These are phyloP conservation scores for Aspergillus viridinutans DNA, from an alignment of 2,329 filamentous ascomycete genomes.

Conservation along the genomic window DNA sequence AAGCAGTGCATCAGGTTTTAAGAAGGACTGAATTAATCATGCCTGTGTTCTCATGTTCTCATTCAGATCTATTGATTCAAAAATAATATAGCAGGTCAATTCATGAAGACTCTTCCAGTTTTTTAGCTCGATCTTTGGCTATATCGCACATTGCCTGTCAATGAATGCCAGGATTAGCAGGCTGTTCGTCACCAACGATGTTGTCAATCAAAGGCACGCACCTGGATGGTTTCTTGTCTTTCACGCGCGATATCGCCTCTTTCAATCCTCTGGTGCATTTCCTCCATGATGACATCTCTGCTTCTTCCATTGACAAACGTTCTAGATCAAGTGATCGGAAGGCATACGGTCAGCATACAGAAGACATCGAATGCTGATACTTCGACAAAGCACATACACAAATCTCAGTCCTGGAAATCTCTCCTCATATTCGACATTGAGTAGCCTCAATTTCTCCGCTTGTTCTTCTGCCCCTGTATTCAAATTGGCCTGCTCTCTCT, in stretches of 20 bases:
- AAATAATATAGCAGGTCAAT: slow-evolving; percentile 1
- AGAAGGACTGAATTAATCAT: background rate
- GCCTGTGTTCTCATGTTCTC: background rate
- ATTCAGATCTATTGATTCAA: too few species aligned
- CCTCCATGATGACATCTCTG: slow-evolving; percentile 69
- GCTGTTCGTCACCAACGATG: background rate
- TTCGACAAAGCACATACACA: slow-evolving; percentile 43
- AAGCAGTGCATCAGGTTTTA: background rate
- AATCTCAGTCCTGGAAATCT: slow-evolving; percentile 75
- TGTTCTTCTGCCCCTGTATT: slow-evolving; percentile 48
- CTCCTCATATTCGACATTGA: slow-evolving; percentile 76
- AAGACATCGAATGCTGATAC: background rate
- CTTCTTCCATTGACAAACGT: slow-evolving; percentile 84
- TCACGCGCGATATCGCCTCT: slow-evolving; percentile 64
- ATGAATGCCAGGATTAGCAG: slow-evolving; percentile 1
- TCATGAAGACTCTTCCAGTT: slow-evolving; percentile 43
- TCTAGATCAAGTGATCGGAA: slow-evolving; percentile 29
- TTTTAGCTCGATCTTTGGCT: slow-evolving; percentile 70
- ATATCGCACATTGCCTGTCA: slow-evolving; percentile 88
- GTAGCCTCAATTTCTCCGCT: slow-evolving; percentile 47
- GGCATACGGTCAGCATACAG: background rate
- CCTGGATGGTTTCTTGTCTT: slow-evolving; percentile 69
- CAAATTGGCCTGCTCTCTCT: slow-evolving; percentile 76
- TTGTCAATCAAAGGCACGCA: slow-evolving; percentile 37
- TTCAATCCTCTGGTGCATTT: slow-evolving; percentile 73